Base-by-base conservation (phyloP, 306 rosid genomes). In the Dalbergia cochinchinensis region DNA sequence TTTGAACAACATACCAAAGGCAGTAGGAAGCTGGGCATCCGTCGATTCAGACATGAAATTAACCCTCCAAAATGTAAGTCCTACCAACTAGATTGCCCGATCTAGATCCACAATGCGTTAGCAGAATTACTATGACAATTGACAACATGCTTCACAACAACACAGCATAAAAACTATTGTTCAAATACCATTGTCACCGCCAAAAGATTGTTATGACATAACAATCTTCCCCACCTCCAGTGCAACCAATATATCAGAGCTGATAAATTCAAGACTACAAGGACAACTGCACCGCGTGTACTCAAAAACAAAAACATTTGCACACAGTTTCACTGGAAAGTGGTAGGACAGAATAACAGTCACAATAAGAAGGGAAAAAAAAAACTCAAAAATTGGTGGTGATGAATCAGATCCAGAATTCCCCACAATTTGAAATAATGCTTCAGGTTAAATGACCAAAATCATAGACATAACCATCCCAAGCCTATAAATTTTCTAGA, bases 1-100 rank as follows among this genome's bases (percentile, higher is more conserved):
- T 20, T 69, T 65, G 69, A 75, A 69, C 19, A 41, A 18, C 92
- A 80, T 84, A 92, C 97, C 97, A 67, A 88, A 84, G 87, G 89
- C 71, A 79, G 91, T 77, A 61, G 97, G 94, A 88, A 85, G 84
- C 84, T 87, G 94, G 60, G 42, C 69, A 70, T 92, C 94, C 77
- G 16, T 93, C 76, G 16, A 76, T 75, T 90, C 94, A 90, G 94
- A 90, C 97, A 92, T 92, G 87, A 90, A 85, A 80, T 73, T 81
- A 60, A 86, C 79, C 83, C 80, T 83, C 78, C 73, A 34, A 65
- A 62, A 69, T 59, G 20, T 76, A 83, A 71, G 74, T n/a, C 76
- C 85, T 64, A 62, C 73, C 67, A 79, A 87, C 87, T 73, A 61
- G 81, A 87, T 80, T 45, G 83, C 85, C 79, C 71, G 66, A 79